A percentile compares a stretch with the other conserved stretches of the same genome.
These are phyloP conservation scores for Metschnikowia borealis DNA, from an alignment of 805 yeast genomes.

Conservation along the genomic window DNA sequence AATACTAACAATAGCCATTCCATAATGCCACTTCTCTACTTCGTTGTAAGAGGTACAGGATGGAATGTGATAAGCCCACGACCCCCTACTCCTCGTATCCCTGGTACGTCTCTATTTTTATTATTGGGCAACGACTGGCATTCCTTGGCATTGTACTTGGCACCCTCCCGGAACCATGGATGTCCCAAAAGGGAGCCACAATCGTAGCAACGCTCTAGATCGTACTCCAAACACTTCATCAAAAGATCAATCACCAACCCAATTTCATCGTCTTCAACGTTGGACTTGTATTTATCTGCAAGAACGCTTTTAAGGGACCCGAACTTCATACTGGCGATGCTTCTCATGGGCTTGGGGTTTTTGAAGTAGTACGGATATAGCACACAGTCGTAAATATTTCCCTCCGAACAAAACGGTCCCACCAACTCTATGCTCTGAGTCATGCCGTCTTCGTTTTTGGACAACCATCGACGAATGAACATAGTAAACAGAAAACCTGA, in stretches of 20 bases:
- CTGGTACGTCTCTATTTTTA: slow-evolving; percentile 28
- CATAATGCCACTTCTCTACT: too few relatives aligned
- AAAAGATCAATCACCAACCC: slow-evolving; percentile 48
- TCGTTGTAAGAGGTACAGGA: too few relatives aligned
- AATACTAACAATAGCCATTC: too few relatives aligned
- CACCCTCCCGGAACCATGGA: slow-evolving; percentile 39
- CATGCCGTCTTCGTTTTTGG: too few relatives aligned
- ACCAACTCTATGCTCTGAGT: too few relatives aligned
- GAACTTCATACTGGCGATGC: slow-evolving; percentile 77
- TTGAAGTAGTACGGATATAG: slow-evolving; percentile 58
- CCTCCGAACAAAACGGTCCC: too few relatives aligned
- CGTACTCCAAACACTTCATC: slow-evolving; percentile 45
- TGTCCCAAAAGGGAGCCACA: slow-evolving; percentile 51
- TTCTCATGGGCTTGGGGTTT: slow-evolving; percentile 64
- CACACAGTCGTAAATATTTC: slow-evolving; percentile 58
- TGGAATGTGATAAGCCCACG: background rate
- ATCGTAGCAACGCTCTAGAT: slow-evolving; percentile 49
- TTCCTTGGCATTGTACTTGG: slow-evolving; percentile 13
- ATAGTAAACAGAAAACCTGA: too few relatives aligned
- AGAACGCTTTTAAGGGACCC: slow-evolving; percentile 86
- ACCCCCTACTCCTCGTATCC: slow-evolving; percentile 18
- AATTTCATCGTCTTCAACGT: slow-evolving; percentile 30
- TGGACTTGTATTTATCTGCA: slow-evolving; percentile 74
- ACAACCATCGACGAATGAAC: too few relatives aligned
- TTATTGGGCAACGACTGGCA: slow-evolving; percentile 22